A percentile compares a stretch with the other conserved stretches of the same genome.
phyloP scores from a whole-genome alignment of 208 protist genomes.

The Trypanosoma avium region DNA sequence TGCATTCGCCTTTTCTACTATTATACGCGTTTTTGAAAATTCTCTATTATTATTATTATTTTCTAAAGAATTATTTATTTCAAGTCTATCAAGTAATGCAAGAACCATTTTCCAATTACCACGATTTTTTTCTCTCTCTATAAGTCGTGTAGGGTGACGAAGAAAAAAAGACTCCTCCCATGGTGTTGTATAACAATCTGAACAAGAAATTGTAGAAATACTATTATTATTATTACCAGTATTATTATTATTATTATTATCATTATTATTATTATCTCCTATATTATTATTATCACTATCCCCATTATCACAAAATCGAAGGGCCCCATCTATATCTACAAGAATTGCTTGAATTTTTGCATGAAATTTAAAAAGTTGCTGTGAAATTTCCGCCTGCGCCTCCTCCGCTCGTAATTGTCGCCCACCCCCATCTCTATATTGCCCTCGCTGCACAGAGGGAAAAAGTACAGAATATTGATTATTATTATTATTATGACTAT shows the following conservation, averaged over 20 bases:
- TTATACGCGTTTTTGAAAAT: conserved; percentile 11
- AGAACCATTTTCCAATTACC: conserved; percentile 39
- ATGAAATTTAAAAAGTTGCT: conserved; percentile 21
- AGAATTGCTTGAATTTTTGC: conserved; percentile 21
- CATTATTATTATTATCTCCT: neutral
- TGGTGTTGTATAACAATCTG: conserved; percentile 13
- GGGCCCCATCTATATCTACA: conserved; percentile 19
- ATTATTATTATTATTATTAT: neutral
- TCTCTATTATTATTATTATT: neutral
- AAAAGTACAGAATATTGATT: conserved; percentile 54
- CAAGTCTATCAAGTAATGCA: conserved; percentile 33
- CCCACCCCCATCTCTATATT: neutral
- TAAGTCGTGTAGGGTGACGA: conserved; percentile 20
- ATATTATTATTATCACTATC: neutral
- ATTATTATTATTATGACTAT: neutral
- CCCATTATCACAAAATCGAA: conserved; percentile 12
- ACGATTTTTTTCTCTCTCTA: conserved; percentile 25
- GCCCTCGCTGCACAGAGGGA: conserved; percentile 26
- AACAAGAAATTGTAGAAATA: neutral
- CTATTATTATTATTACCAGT: neutral
- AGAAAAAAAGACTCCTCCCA: conserved; percentile 34
- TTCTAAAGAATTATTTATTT: neutral
- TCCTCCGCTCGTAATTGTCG: conserved; percentile 12
- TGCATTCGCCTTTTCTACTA: conserved; percentile 29
- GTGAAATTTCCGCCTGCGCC: conserved; percentile 18